Conservation (phyloP, 805 yeast genomes). For the Cyberlindnera veronae region DNA sequence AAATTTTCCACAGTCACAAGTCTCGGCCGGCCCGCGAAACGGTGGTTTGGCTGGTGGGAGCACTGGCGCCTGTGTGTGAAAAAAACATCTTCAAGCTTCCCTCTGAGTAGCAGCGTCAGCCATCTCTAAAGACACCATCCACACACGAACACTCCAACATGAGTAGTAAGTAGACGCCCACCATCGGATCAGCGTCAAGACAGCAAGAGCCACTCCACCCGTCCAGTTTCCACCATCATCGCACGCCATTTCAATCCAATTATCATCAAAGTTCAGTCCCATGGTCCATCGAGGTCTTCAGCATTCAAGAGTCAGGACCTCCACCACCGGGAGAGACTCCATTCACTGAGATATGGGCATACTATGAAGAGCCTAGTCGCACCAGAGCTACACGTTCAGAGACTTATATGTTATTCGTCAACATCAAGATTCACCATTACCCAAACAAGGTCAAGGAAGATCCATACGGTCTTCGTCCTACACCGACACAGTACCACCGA, state of each 20-base stretch:
- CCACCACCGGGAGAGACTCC: no score
- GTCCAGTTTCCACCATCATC: background rate
- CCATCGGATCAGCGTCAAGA: conserved; percentile 1
- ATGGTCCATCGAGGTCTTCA: no score
- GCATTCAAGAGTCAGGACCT: no score
- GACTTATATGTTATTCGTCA: no score
- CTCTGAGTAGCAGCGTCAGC: conserved; percentile 5
- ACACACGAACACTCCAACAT: conserved; percentile 38
- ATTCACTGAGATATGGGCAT: no score
- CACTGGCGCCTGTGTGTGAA: conserved; percentile 7
- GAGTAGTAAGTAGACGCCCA: conserved; percentile 62
- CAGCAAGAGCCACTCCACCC: background rate
- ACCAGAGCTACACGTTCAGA: no score
- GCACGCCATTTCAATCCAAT: background rate
- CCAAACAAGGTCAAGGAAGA: no score
- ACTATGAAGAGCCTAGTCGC: no score
- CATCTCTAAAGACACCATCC: conserved; percentile 2
- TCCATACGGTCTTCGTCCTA: no score
- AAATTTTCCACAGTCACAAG: conserved; percentile 10
- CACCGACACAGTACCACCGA: no score
- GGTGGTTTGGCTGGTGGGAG: background rate
- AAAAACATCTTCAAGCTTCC: conserved; percentile 17
- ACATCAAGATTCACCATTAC: no score
- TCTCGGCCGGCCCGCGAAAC: background rate
- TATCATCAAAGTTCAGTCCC: background rate